phyloP scores from a whole-genome alignment of 2,329 filamentous ascomycete genomes.

The Colletotrichum limetticola region DNA sequence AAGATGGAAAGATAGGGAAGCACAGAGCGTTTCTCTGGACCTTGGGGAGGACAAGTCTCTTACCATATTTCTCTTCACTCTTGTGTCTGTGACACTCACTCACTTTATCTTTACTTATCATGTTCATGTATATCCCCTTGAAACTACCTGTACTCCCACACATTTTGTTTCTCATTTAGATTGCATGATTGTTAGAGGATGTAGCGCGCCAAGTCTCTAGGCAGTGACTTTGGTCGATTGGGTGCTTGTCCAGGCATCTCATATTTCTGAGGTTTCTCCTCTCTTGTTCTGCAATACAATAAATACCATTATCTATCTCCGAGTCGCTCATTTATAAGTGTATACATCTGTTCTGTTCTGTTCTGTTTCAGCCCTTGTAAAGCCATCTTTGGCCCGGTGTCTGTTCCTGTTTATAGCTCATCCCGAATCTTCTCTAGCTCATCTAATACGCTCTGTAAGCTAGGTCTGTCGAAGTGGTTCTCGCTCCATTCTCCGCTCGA shows the following conservation, averaged over 20 bases:
- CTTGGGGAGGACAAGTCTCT: background rate
- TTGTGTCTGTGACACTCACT: slow-evolving; percentile 8
- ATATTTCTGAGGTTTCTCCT: background rate
- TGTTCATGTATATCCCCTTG: background rate
- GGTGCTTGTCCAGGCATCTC: background rate
- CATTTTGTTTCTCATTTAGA: background rate
- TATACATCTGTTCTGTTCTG: background rate
- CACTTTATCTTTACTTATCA: slow-evolving; percentile 4
- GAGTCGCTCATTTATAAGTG: background rate
- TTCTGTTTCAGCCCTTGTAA: background rate
- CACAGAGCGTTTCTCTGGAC: background rate
- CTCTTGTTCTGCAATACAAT: background rate
- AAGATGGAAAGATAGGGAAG: background rate
- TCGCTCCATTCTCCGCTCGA: slow-evolving; percentile 56
- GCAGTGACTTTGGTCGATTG: background rate
- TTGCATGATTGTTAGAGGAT: background rate
- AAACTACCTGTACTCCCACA: background rate
- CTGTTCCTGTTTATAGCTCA: slow-evolving; percentile 37
- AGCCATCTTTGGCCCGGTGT: background rate
- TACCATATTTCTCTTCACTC: background rate
- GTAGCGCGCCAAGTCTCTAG: background rate
- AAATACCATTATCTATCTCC: slow-evolving; percentile 4
- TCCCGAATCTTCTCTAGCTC: slow-evolving; percentile 30
- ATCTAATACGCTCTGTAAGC: slow-evolving; percentile 54
- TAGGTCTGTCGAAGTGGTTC: slow-evolving; percentile 62